Evolutionary conservation across 345 rosid genomes (phyloP), one percentile per base, ranked within the genome.

Genomic region (Populus tremula): DNA sequence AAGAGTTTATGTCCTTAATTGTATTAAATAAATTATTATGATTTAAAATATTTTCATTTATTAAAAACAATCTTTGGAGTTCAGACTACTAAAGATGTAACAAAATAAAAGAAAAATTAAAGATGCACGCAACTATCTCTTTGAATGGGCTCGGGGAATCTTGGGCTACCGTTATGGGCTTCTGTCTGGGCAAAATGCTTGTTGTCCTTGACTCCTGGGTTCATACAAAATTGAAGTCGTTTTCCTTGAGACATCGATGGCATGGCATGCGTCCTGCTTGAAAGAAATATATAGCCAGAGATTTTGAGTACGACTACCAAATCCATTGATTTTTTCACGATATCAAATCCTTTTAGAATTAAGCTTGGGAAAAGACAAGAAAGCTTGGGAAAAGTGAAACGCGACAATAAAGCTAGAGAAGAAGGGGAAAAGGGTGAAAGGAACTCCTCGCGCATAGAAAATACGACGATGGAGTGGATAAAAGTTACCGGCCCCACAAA

Each of bases 331-430:
- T 25, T 50, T 54, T 0, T 73, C 33, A 23, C 43, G 29, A 6
- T 18, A 21, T 23, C 66, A 36, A 76, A 69, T 25, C 67, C 45
- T 69, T 59, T 68, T 76, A 39, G 73, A 76, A 36, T 39, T 16
- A 16, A 39, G 67, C 69, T 38, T 76, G 25, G 6, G 5, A 56
- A 68, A 76, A 54, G 35, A 64, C 62, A 27, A 41, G 17, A 27
- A 43, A 33, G 36, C 36, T 33, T 33, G 36, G 36, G 36, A 33
- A 33, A 33, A 33, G 36, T 33, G 36, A 33, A 33, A 33, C 36
- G 36, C 36, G 36, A 64, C 62, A 17, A 27, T 62, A 27, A 38
- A 20, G 25, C 20, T 18, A 5, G 29, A 12, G 17, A n/a, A 75
- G 41, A 47, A 47, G 45, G 36, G 33, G 20, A 66, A 35, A 9